Conservation (phyloP, 805 yeast genomes). For the Barnettozyma salicaria region DNA sequence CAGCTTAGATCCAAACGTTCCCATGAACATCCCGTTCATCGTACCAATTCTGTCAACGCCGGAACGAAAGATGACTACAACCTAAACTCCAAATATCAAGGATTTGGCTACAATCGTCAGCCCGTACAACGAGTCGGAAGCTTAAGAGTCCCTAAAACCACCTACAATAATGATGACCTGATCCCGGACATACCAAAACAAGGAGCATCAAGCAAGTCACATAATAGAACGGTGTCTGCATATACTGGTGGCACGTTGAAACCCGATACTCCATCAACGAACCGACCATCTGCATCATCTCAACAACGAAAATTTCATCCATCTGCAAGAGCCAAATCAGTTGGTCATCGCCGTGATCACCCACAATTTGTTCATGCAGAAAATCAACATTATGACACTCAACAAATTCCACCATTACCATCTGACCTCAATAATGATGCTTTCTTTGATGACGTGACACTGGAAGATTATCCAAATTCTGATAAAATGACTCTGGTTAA, state of each 20-base stretch:
- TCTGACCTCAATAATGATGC: conserved; percentile 38
- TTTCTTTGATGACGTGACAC: conserved; percentile 46
- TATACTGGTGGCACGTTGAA: conserved; percentile 14
- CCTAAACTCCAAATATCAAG: conserved; percentile 6
- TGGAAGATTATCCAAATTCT: conserved; percentile 43
- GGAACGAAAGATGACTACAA: conserved; percentile 1
- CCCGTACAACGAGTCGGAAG: conserved; percentile 24
- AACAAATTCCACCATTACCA: conserved; percentile 27
- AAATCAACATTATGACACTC: conserved; percentile 4
- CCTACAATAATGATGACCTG: conserved; percentile 12
- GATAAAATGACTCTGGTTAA: conserved; percentile 18
- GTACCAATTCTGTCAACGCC: conserved; percentile 9
- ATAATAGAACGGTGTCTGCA: conserved; percentile 27
- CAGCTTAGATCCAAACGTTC: conserved; percentile 20
- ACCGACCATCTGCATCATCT: conserved; percentile 9
- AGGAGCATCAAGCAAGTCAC: conserved; percentile 13
- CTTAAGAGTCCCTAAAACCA: conserved; percentile 17
- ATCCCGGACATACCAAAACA: neutral
- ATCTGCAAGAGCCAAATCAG: conserved; percentile 81
- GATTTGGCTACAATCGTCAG: conserved; percentile 13
- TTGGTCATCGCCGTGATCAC: conserved; percentile 67
- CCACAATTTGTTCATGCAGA: conserved; percentile 6
- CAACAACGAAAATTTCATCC: conserved; percentile 50
- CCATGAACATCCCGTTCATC: conserved; percentile 5
- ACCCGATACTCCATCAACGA: conserved; percentile 5